A percentile compares a stretch with the other conserved stretches of the same genome.
These are phyloP conservation scores for Sporothrix schenckii DNA, from an alignment of 2,329 filamentous ascomycete genomes.

Conservation along the genomic window DNA sequence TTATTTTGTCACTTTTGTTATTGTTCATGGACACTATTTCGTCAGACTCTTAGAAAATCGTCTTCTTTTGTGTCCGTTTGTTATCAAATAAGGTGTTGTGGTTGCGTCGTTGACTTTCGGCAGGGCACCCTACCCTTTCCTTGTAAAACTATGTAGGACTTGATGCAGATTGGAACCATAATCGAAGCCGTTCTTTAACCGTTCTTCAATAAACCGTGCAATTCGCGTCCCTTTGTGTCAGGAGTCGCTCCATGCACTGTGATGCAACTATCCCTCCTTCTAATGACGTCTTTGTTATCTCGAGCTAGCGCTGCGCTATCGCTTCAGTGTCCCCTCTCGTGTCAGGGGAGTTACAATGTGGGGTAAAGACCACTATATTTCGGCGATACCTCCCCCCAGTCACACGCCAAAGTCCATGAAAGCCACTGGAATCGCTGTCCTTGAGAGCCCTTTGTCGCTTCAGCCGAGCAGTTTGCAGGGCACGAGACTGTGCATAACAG, in stretches of 20 bases:
- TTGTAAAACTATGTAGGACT: neutral
- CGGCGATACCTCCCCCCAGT: neutral
- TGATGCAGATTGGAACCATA: neutral
- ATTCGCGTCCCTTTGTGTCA: neutral
- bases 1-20: neutral
- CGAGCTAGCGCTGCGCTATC: neutral
- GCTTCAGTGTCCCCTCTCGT: neutral
- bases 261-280: neutral
- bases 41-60: too few relatives aligned
- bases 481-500: neutral
- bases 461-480: neutral
- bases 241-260: neutral
- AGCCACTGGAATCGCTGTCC: neutral
- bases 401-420: neutral
- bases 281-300: neutral
- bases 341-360: neutral
- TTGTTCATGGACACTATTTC: neutral
- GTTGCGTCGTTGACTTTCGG: neutral
- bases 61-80: slow-evolving; percentile 12
- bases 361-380: neutral
- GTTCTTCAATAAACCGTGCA: too few relatives aligned
- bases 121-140: neutral
- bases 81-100: neutral
- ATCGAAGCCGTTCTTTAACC: neutral
- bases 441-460: neutral